These are phyloP conservation scores for Eudorina sp. DNA, from an alignment of 139 green algal genomes.

Conservation along the genomic window DNA sequence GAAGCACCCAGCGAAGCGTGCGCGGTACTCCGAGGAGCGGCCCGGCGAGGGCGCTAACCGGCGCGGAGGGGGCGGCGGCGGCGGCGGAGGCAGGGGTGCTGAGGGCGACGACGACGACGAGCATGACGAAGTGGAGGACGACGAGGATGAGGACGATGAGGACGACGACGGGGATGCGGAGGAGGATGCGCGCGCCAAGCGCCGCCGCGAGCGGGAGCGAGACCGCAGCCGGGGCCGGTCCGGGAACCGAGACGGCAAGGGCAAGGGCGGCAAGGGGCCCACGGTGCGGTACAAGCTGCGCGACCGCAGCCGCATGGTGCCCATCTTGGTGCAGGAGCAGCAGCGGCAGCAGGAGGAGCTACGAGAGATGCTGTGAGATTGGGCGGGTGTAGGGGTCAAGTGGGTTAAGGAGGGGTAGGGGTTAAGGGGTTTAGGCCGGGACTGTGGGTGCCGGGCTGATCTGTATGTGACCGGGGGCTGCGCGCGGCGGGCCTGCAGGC, in stretches of 20 bases:
- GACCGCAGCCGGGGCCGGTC: not conserved
- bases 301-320: slow-evolving; percentile 42
- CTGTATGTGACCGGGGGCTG: too few relatives aligned
- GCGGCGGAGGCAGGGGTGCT: slow-evolving; percentile 53
- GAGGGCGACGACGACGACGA: slow-evolving; percentile 52
- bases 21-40: not conserved
- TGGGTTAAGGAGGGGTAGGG: too few relatives aligned
- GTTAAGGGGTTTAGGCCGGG: too few relatives aligned
- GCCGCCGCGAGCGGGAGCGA: not conserved
- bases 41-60: slow-evolving; percentile 3
- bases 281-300: slow-evolving; percentile 41
- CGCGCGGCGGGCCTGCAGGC: too few relatives aligned
- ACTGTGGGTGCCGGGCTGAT: too few relatives aligned
- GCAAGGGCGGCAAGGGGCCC: not conserved
- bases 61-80: slow-evolving; percentile 22
- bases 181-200: slow-evolving; percentile 24
- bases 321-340: slow-evolving; percentile 51
- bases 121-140: slow-evolving; percentile 50
- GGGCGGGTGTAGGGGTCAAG: too few relatives aligned
- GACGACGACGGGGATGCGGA: slow-evolving; percentile 40
- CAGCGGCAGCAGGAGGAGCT: slow-evolving; percentile 50
- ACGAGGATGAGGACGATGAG: slow-evolving; percentile 33
- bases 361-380: not conserved
- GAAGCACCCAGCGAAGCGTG: not conserved
- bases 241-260: not conserved